Percentiles rank a stretch among this genome's conserved stretches.
Conservation (phyloP, 345 rosid species). For the Lepidium didymum region DNA sequence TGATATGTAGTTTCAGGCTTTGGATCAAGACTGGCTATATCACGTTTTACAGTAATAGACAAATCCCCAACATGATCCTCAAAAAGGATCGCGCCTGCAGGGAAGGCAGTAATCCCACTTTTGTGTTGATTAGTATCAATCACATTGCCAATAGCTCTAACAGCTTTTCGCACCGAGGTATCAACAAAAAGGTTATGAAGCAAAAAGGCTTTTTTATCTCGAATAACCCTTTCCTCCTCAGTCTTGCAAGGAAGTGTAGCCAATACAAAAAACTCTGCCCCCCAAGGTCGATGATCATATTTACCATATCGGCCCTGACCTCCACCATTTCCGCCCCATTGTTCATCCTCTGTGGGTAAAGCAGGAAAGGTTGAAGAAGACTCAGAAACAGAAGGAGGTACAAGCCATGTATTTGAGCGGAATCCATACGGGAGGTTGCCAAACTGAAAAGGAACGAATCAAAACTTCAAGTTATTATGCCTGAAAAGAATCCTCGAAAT, state of each 20-base stretch:
- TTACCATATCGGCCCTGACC: slow-evolving; percentile 67
- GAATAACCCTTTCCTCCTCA: slow-evolving; percentile 81
- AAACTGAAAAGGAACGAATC: slow-evolving; percentile 42
- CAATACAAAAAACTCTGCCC: slow-evolving; percentile 69
- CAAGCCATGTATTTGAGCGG: slow-evolving; percentile 89
- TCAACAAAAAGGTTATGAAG: slow-evolving; percentile 80
- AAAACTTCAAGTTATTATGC: not conserved
- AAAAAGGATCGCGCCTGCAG: slow-evolving; percentile 29
- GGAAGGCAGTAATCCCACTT: slow-evolving; percentile 13
- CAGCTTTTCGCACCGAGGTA: slow-evolving; percentile 65
- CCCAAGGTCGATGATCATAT: slow-evolving; percentile 68
- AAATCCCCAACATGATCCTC: slow-evolving; percentile 76
- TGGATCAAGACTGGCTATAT: slow-evolving; percentile 38
- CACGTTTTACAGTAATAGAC: slow-evolving; percentile 53
- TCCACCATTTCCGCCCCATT: slow-evolving; percentile 91
- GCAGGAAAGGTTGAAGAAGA: slow-evolving; percentile 49
- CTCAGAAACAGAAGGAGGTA: slow-evolving; percentile 63
- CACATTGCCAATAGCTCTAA: slow-evolving; percentile 44
- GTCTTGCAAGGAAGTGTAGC: slow-evolving; percentile 85
- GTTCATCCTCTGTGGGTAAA: slow-evolving; percentile 77
- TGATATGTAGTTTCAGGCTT: slow-evolving; percentile 36
- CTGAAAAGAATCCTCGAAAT: not conserved
- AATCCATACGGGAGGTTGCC: slow-evolving; percentile 93
- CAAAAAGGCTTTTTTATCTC: slow-evolving; percentile 81
- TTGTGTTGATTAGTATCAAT: slow-evolving; percentile 29